These are phyloP conservation scores for Discostella stelligeroides DNA, from an alignment of 108 stramenopile genomes.

Conservation along the genomic window DNA sequence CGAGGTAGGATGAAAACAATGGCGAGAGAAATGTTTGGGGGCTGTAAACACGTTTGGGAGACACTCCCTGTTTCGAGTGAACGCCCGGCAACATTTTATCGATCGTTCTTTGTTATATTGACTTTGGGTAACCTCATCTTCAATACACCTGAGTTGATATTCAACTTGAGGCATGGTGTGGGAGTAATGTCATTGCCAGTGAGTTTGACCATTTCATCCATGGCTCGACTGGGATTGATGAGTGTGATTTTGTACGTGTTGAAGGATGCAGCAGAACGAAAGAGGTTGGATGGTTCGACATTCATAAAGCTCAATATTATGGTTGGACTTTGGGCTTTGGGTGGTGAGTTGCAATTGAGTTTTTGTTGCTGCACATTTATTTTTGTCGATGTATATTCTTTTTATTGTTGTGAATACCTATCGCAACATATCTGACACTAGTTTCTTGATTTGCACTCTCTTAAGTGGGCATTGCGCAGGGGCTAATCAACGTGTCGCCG, in stretches of 20 bases:
- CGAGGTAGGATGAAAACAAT: conserved; percentile 17
- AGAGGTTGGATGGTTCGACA: conserved; percentile 31
- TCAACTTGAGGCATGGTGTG: conserved; percentile 28
- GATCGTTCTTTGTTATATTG: conserved; percentile 33
- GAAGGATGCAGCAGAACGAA: conserved; percentile 42
- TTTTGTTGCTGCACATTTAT: not conserved
- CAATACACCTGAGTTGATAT: conserved; percentile 34
- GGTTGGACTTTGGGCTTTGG: conserved; percentile 40
- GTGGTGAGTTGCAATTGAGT: conserved; percentile 10
- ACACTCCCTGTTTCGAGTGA: conserved; percentile 21
- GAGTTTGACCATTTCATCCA: conserved; percentile 41
- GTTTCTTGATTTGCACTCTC: too few relatives aligned
- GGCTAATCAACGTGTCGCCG: conserved; percentile 9
- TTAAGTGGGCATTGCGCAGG: conserved; percentile 35
- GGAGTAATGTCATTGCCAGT: conserved; percentile 33
- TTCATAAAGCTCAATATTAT: conserved; percentile 42
- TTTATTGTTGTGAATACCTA: conserved; percentile 8
- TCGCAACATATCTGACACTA: too few relatives aligned
- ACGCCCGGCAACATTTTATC: conserved; percentile 40
- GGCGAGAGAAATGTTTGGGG: conserved; percentile 11
- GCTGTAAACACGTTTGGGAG: conserved; percentile 11
- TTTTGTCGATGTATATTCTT: too few relatives aligned
- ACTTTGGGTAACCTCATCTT: conserved; percentile 27
- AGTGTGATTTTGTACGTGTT: conserved; percentile 38
- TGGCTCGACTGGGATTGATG: conserved; percentile 41